phyloP scores from a whole-genome alignment of 2,329 filamentous ascomycete species.

The Colletotrichum noveboracense region DNA sequence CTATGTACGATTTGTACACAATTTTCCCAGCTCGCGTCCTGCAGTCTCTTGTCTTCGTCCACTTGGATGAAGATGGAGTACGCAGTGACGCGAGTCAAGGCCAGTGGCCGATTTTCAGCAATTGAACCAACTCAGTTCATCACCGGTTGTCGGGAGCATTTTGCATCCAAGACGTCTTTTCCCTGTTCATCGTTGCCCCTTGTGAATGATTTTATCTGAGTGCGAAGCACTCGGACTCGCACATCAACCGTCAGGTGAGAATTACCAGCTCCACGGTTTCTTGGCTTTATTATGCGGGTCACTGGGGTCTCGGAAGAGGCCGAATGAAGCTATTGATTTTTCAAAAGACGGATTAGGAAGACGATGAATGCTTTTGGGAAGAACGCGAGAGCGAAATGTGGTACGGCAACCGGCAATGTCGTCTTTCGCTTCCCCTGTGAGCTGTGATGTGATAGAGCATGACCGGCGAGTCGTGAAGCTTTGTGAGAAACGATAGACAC shows the following conservation, averaged over 20 bases:
- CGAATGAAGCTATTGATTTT: background rate
- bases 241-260: background rate
- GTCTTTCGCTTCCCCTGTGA: background rate
- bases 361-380: background rate
- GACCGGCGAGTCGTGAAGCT: background rate
- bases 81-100: background rate
- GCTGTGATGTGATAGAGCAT: background rate
- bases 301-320: background rate
- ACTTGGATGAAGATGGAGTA: background rate
- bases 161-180: background rate
- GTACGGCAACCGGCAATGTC: background rate
- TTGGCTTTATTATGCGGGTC: slow-evolving; percentile 12
- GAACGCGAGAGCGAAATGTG: background rate
- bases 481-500: background rate
- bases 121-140: background rate
- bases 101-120: slow-evolving; percentile 1
- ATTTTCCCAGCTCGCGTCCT: background rate
- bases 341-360: background rate
- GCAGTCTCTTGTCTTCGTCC: background rate
- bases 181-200: background rate
- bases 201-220: background rate
- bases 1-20: slow-evolving; percentile 16
- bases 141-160: background rate
- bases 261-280: background rate
- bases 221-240: background rate